These are phyloP conservation scores for Tylopilus vinaceipallidus DNA, from an alignment of 768 basidiomycete genomes.

Conservation along the genomic window DNA sequence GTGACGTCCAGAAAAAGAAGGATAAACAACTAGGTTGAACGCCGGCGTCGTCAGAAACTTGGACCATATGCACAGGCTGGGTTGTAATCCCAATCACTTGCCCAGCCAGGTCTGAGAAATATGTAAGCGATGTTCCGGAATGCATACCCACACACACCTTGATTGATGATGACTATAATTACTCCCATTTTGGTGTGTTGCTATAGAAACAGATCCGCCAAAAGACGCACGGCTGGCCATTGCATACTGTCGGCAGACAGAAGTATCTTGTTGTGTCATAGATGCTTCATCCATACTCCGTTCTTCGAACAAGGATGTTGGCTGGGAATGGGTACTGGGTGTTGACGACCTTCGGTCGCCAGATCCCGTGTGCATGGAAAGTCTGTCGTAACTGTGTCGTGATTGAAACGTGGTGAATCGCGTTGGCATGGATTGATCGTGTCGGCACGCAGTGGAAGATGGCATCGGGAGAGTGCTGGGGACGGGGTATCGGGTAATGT, in stretches of 20 bases:
- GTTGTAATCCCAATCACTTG: slow-evolving; percentile 21
- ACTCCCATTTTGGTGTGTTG: slow-evolving; percentile 1
- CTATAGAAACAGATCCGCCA: not conserved
- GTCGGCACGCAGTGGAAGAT: slow-evolving; percentile 1
- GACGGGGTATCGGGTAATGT: slow-evolving; percentile 27
- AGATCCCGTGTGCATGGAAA: slow-evolving; percentile 4
- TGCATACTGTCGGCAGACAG: slow-evolving; percentile 1
- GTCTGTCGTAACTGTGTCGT: slow-evolving; percentile 11
- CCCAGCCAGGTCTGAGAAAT: slow-evolving; percentile 11
- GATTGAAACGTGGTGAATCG: slow-evolving; percentile 8
- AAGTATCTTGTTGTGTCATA: not conserved
- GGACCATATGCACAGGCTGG: slow-evolving; percentile 8
- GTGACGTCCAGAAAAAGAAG: slow-evolving; percentile 14
- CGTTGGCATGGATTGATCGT: slow-evolving; percentile 3
- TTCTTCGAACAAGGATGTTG: slow-evolving; percentile 8
- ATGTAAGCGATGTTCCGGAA: not conserved
- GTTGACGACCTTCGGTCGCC: slow-evolving; percentile 11
- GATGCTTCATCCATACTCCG: slow-evolving; percentile 3
- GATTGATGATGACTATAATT: slow-evolving; percentile 5
- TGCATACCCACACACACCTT: slow-evolving; percentile 7
- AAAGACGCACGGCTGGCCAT: not conserved
- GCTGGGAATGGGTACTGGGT: slow-evolving; percentile 11
- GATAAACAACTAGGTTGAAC: slow-evolving; percentile 1
- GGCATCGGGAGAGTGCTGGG: slow-evolving; percentile 20
- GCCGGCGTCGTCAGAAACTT: not conserved